phyloP scores from a whole-genome alignment of 306 rosid genomes.

The Vicia villosa region DNA sequence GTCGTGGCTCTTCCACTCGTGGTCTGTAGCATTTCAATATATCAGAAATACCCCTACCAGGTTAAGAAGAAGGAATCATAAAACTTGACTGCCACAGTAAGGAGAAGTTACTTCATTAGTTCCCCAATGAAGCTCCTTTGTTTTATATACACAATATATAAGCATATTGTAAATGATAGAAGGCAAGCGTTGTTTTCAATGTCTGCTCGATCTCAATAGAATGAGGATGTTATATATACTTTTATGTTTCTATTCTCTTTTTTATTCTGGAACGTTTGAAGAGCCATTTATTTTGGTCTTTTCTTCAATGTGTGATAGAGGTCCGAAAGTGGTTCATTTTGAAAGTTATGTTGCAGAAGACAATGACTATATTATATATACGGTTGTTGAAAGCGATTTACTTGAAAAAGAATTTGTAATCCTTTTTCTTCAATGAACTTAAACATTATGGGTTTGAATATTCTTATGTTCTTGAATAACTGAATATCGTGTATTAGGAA shows the following conservation, averaged over 20 bases:
- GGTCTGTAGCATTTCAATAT: slow-evolving; percentile 75
- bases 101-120: slow-evolving; percentile 31
- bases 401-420: not conserved
- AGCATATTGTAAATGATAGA: slow-evolving; percentile 49
- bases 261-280: slow-evolving; percentile 27
- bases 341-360: slow-evolving; percentile 20
- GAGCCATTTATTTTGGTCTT: slow-evolving; percentile 22
- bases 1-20: slow-evolving; percentile 88
- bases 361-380: not conserved
- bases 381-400: slow-evolving; percentile 23
- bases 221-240: slow-evolving; percentile 15
- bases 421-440: slow-evolving; percentile 20
- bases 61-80: slow-evolving; percentile 69
- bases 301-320: slow-evolving; percentile 19
- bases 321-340: slow-evolving; percentile 5
- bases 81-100: slow-evolving; percentile 18
- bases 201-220: slow-evolving; percentile 37
- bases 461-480: no score
- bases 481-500: not conserved
- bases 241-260: not conserved
- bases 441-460: not conserved
- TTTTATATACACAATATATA: slow-evolving; percentile 32
- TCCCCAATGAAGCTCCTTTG: slow-evolving; percentile 30
- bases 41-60: slow-evolving; percentile 85
- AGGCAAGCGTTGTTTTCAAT: slow-evolving; percentile 37